Evolutionary conservation across 805 yeast genomes (phyloP).

Genomic region (Wilhelminamyces savonicus): DNA sequence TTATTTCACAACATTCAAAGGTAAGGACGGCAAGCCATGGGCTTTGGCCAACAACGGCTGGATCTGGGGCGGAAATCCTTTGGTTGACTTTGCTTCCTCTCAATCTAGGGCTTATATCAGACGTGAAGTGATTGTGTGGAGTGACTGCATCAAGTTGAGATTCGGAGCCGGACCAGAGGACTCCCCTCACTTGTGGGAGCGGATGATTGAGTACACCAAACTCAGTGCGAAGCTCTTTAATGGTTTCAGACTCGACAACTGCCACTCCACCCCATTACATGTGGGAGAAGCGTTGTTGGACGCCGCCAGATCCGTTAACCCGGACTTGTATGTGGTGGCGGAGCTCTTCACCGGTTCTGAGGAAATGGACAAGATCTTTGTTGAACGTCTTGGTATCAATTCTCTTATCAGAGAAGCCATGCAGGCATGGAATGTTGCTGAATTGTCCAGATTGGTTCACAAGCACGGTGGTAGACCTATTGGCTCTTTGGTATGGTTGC

Average conservation of each 20-base stretch:
- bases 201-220: constrained; percentile 75
- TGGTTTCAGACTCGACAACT: constrained; percentile 91
- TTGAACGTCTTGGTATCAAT: constrained; percentile 83
- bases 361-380: constrained; percentile 81
- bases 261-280: constrained; percentile 94
- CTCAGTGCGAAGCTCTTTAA: constrained; percentile 67
- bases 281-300: constrained; percentile 88
- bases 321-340: constrained; percentile 87
- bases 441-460: constrained; percentile 79
- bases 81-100: constrained; percentile 85
- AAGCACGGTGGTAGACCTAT: constrained; percentile 94
- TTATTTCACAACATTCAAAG: constrained; percentile 72
- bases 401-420: constrained; percentile 92
- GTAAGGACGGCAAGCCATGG: constrained; percentile 48
- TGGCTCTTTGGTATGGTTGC: constrained; percentile 81
- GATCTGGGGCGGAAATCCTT: constrained; percentile 97
- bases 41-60: constrained; percentile 94
- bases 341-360: constrained; percentile 93
- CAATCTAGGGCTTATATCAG: constrained; percentile 75
- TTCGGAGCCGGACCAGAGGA: constrained; percentile 75
- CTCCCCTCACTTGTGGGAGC: constrained; percentile 83
- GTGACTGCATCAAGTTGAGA: constrained; percentile 90
- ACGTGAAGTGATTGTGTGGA: constrained; percentile 95
- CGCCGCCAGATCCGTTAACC: constrained; percentile 78
- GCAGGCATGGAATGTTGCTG: constrained; percentile 90